Conservation (phyloP, 257 asterid genomes). For the Nicotiana paniculata region DNA sequence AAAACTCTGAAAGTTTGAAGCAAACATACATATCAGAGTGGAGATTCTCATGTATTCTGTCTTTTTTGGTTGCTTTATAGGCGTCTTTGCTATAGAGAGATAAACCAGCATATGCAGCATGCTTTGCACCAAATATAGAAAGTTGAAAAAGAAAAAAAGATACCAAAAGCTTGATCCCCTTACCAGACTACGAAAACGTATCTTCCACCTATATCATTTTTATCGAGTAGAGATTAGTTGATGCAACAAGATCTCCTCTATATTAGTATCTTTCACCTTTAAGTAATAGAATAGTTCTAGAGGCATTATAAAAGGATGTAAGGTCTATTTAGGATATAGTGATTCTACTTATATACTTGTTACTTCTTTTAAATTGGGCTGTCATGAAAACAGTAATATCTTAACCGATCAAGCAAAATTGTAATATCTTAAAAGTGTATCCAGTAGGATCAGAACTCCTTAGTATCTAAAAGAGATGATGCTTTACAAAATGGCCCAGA, state of each 20-base stretch:
- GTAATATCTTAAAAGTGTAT: neutral
- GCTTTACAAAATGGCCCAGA: neutral
- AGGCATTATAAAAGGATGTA: neutral
- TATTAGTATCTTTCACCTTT: neutral
- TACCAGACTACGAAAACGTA: neutral
- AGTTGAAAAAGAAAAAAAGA: neutral
- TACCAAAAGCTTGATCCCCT: neutral
- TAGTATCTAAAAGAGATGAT: neutral
- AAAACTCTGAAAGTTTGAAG: constrained; percentile 33
- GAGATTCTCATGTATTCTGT: neutral
- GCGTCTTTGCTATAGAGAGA: neutral
- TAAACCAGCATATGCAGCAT: neutral
- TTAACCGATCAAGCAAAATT: too few species aligned
- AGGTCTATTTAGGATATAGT: neutral
- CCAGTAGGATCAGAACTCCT: neutral
- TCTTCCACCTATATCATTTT: neutral
- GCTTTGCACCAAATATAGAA: neutral
- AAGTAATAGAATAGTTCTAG: neutral
- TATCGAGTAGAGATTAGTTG: neutral
- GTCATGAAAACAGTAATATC: neutral
- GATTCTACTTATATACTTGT: neutral
- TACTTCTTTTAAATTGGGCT: neutral
- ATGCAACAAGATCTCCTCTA: neutral
- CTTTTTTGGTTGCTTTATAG: neutral
- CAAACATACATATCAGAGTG: neutral